Evolutionary conservation across 1,284 basidiomycete genomes (phyloP), one percentile per base, ranked within the genome.

Genomic region (Coniferiporia weirii): DNA sequence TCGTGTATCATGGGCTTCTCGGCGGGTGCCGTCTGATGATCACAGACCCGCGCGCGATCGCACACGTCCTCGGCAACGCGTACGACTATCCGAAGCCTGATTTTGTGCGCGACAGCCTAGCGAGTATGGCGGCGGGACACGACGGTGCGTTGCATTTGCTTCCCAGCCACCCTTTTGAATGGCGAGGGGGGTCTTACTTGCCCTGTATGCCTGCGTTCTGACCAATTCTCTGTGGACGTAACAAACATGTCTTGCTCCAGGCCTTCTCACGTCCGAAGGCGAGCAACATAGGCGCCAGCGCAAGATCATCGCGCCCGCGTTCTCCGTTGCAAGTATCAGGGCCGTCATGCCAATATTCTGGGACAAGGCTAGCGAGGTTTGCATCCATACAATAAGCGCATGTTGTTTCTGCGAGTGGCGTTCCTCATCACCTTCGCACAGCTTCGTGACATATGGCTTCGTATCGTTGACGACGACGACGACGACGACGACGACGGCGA

Each of bases 81-180:
- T 83, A 88, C 65, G 75, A 79, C 43, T 89, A 83, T 67, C 84
- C 83, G 19, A 89, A 89, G 66, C 84, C 87, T 1, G 77, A 81
- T 49, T 82, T 84, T 60, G 76, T 87, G 9, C 73, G 82, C 22
- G 78, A 82, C 43, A 75, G 75, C 53, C 72, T 91, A 34, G 80
- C 79, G 0, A 73, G 72, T 40, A 83, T 84, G 80, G 76, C 74
- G 36, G 77, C 74, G 0, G 78, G 80, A 1, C 67, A 73, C 35
- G 74, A 79, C 53, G 38, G 46, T 62, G 46, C 65, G 70, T 44
- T 38, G 9, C 35, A 10, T 15, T 46, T 46, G 15, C 12, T 17
- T 8, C 34, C 43, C 9, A 27, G 27, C 35, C n/a, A 10, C 15
- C 17, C 7, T 19, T 46, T 3, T 27, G 27, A 5, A 2, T 5